Base-by-base conservation (phyloP, 768 basidiomycete genomes). In the Phanerodontia chrysosporium region DNA sequence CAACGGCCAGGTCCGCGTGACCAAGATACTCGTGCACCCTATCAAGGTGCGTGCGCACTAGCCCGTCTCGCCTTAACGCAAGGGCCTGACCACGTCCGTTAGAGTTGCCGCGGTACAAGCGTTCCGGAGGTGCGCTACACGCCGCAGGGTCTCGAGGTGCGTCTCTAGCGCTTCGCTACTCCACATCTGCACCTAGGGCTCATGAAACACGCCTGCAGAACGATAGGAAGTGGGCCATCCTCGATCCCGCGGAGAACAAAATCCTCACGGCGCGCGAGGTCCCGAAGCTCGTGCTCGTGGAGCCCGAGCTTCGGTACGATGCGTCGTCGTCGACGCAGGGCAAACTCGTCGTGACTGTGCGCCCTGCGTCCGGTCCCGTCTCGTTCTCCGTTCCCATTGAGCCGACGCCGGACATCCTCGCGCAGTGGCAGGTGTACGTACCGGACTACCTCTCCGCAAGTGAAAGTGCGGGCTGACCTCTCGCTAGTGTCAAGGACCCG, bases 31-130 rank as follows among this genome's bases (percentile, higher is more conserved):
- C 30, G 61, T 69, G 2, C 87, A 89, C 66, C 87, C 87, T 42
- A 84, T 89, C 72, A 89, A 89, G 78, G 87, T 82, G n/a, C 25
- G 10, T 5, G 24, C 48, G 24, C 24, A 13, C 12, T 49, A 13
- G 12, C 25, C 16, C 21, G 10, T 25, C 21, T 22, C 14, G n/a
- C n/a, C n/a, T n/a, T n/a, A n/a, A n/a, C n/a, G n/a, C n/a, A n/a
- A n/a, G n/a, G n/a, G n/a, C n/a, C n/a, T n/a, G n/a, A n/a, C n/a
- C 3, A 10, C 7, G 24, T 39, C 29, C 10, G 14, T 18, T 58
- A 92, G 89, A 90, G 89, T 64, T 90, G 89, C 65, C 81, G 80
- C 51, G 89, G 86, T 25, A 85, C 78, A 1, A 82, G 86, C 27
- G 81, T 90, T 1, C 73, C 76, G 51, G 75, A 75, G 45, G 80